These are phyloP conservation scores for Pouteria campechiana DNA, from an alignment of 179 eudicot species.

Conservation along the genomic window DNA sequence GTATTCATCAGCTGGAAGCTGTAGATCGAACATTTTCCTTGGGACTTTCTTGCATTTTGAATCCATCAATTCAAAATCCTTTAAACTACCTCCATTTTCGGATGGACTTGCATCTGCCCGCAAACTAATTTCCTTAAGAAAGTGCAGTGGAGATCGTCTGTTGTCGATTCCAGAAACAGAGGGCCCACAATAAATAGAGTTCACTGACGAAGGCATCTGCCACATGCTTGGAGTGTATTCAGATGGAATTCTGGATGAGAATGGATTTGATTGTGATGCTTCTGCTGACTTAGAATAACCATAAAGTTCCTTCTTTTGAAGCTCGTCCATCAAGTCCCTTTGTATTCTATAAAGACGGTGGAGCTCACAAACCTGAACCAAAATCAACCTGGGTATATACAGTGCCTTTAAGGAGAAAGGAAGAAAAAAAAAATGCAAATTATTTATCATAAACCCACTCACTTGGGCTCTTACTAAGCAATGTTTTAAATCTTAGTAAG, in stretches of 20 bases:
- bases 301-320: slow-evolving; percentile 37
- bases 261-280: slow-evolving; percentile 67
- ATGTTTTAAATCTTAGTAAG: not conserved
- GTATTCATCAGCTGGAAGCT: slow-evolving; percentile 66
- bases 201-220: slow-evolving; percentile 34
- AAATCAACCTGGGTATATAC: too few relatives aligned
- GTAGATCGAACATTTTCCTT: slow-evolving; percentile 67
- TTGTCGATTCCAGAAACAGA: slow-evolving; percentile 29
- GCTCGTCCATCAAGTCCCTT: slow-evolving; percentile 78
- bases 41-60: slow-evolving; percentile 65
- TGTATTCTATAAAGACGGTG: slow-evolving; percentile 81
- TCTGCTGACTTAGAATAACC: slow-evolving; percentile 35
- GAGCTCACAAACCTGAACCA: slow-evolving; percentile 58
- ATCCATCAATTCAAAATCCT: slow-evolving; percentile 50
- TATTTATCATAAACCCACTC: not conserved
- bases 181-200: slow-evolving; percentile 24
- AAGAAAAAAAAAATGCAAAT: not conserved
- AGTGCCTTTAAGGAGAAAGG: not conserved
- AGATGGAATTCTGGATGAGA: slow-evolving; percentile 37
- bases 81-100: slow-evolving; percentile 43
- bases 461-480: not conserved
- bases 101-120: slow-evolving; percentile 22
- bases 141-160: slow-evolving; percentile 41
- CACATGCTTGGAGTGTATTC: slow-evolving; percentile 43
- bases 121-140: slow-evolving; percentile 33